Percentiles rank a stretch among this genome's conserved stretches.
Evolutionary conservation across 1,139 yeast species (phyloP).

Genomic region (Nakaseomyces uthaithaninus): DNA sequence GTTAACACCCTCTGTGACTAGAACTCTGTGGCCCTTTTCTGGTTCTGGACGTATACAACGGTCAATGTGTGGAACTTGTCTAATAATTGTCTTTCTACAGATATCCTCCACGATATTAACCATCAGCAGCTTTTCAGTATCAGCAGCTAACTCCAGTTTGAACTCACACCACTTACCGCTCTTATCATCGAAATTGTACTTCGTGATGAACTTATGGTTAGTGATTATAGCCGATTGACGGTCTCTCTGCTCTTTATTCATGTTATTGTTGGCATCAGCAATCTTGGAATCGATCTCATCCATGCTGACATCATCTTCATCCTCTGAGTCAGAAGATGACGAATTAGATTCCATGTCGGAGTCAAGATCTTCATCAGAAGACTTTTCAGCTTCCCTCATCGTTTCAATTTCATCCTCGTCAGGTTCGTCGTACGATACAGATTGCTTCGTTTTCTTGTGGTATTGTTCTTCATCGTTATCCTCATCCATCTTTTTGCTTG

Average conservation of each 20-base stretch:
- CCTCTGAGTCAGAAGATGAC: conserved; percentile 34
- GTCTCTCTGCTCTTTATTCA: conserved; percentile 61
- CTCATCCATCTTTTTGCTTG: conserved; percentile 36
- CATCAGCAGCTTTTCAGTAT: conserved; percentile 90
- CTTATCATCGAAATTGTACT: conserved; percentile 83
- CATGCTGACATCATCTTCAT: conserved; percentile 34
- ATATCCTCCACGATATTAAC: conserved; percentile 91
- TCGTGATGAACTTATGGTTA: conserved; percentile 61
- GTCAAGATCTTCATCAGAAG: conserved; percentile 51
- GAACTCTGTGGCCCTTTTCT: conserved; percentile 57
- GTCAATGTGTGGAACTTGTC: conserved; percentile 86
- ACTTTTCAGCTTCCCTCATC: conserved; percentile 72
- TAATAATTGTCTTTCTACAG: conserved; percentile 82
- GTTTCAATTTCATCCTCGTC: conserved; percentile 89
- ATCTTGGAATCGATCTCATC: conserved; percentile 28
- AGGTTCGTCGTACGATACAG: conserved; percentile 89
- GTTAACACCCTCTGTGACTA: conserved; percentile 97
- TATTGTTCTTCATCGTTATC: conserved; percentile 65
- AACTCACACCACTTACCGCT: conserved; percentile 91
- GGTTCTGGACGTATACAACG: conserved; percentile 84
- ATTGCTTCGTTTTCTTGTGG: conserved; percentile 61
- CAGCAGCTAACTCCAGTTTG: conserved; percentile 73
- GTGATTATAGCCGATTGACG: conserved; percentile 79
- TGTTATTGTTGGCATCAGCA: conserved; percentile 30
- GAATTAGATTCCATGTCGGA: conserved; percentile 37